Percentiles rank a stretch among this genome's conserved stretches.
Conservation (phyloP, 1,284 basidiomycete species). For the Blastosporella zonata region DNA sequence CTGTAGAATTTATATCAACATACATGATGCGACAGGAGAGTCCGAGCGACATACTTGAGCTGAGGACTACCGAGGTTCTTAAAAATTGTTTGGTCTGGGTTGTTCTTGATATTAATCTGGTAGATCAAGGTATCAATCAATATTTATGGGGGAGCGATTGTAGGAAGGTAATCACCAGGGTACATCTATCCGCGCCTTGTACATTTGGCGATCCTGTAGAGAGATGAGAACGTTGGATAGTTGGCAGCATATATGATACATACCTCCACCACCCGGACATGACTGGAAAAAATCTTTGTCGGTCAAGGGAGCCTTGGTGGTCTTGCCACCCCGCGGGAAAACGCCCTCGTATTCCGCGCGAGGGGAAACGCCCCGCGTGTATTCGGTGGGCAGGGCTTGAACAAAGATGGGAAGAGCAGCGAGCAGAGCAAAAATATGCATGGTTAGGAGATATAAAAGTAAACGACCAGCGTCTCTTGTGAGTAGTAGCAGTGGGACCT, state of each 20-base stretch:
- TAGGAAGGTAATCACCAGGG: slow-evolving; percentile 7
- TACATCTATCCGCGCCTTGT: slow-evolving; percentile 14
- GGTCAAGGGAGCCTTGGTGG: background rate
- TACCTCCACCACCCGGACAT: slow-evolving; percentile 14
- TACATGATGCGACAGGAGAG: background rate
- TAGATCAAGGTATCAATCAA: background rate
- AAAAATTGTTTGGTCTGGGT: slow-evolving; percentile 13
- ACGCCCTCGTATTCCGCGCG: too few species aligned
- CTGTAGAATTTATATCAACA: background rate
- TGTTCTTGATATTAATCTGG: slow-evolving; percentile 12
- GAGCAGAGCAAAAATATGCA: slow-evolving; percentile 3
- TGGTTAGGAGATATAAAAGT: slow-evolving; percentile 1
- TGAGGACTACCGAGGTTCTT: slow-evolving; percentile 12
- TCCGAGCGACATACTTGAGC: slow-evolving; percentile 9
- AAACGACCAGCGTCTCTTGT: slow-evolving; percentile 15
- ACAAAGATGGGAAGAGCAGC: slow-evolving; percentile 7
- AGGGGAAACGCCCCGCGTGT: background rate
- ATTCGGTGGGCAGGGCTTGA: slow-evolving; percentile 8
- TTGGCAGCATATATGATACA: background rate
- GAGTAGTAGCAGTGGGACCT: background rate
- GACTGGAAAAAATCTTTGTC: slow-evolving; percentile 14
- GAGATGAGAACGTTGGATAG: background rate
- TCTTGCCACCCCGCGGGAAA: too few species aligned
- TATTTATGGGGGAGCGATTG: background rate
- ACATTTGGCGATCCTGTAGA: slow-evolving; percentile 10